A percentile compares a stretch with the other conserved stretches of the same genome.
These are phyloP conservation scores for Raddia distichophylla DNA, from an alignment of 176 grass and related monocot genomes.

Conservation along the genomic window DNA sequence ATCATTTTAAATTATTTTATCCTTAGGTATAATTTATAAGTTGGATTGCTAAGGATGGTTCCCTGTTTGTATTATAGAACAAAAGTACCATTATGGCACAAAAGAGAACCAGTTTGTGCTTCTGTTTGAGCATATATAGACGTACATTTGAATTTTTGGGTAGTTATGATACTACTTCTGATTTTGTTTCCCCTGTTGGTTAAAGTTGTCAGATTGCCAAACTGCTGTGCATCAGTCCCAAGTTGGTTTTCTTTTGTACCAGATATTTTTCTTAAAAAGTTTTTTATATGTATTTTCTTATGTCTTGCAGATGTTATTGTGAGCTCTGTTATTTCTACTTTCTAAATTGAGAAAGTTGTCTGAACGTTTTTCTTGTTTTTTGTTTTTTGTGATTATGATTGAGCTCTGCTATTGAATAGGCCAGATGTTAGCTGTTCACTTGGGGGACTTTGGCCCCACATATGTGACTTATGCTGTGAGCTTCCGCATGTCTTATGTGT, in stretches of 20 bases:
- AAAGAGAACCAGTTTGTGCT: not conserved
- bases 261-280: not conserved
- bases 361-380: not conserved
- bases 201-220: not conserved
- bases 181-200: not conserved
- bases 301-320: not conserved
- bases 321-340: not conserved
- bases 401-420: conserved; percentile 4
- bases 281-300: not conserved
- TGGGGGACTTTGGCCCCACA: not conserved
- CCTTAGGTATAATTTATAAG: not conserved
- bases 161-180: not conserved
- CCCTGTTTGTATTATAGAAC: not conserved
- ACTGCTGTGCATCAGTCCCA: not conserved
- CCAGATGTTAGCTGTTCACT: not conserved
- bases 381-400: no score
- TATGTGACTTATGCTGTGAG: not conserved
- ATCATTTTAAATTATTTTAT: not conserved
- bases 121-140: not conserved
- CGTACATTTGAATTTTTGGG: not conserved
- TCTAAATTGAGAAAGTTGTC: conserved; percentile 7
- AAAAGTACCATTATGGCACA: no score
- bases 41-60: not conserved
- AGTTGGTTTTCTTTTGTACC: not conserved
- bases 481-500: not conserved